Percentiles rank a stretch among this genome's conserved stretches.
Evolutionary conservation across 2,329 filamentous ascomycete genomes (phyloP).

Genomic region (Drechslera avenae): DNA sequence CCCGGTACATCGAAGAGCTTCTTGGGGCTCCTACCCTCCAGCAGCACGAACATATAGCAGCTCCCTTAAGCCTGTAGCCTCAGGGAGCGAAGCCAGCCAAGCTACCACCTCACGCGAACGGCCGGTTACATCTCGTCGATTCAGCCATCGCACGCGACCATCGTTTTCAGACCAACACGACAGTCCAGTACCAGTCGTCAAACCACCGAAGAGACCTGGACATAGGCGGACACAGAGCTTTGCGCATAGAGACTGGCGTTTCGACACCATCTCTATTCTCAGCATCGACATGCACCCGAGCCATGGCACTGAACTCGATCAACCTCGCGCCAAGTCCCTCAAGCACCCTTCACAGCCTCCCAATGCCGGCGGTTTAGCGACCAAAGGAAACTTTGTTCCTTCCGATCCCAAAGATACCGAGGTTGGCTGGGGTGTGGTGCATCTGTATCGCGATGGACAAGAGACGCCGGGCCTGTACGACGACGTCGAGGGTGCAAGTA

Average conservation of each 20-base stretch:
- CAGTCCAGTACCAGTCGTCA: constrained; percentile 42
- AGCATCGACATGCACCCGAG: constrained; percentile 72
- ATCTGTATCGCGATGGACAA: constrained; percentile 85
- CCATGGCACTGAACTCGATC: constrained; percentile 39
- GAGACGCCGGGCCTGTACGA: constrained; percentile 69
- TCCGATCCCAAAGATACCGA: constrained; percentile 74
- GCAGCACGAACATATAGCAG: constrained; percentile 19
- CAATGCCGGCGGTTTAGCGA: constrained; percentile 65
- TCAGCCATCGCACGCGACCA: constrained; percentile 42
- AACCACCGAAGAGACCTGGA: constrained; percentile 42
- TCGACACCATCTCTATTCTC: constrained; percentile 77
- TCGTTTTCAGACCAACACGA: constrained; percentile 46
- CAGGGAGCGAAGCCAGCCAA: constrained; percentile 31
- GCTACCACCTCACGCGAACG: constrained; percentile 24
- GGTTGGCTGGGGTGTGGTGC: constrained; percentile 89
- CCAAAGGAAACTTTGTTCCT: constrained; percentile 79
- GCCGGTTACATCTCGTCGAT: constrained; percentile 26
- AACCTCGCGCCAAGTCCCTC: constrained; percentile 39
- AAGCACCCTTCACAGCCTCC: constrained; percentile 53
- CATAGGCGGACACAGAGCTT: constrained; percentile 36
- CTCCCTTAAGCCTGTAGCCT: constrained; percentile 25
- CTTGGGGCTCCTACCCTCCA: constrained; percentile 42
- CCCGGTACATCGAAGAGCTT: constrained; percentile 49
- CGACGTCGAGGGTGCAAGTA: constrained; percentile 46
- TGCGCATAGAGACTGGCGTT: constrained; percentile 72